Conservation (phyloP, 495 filamentous ascomycete species). For the Penicillium dipodomyicola region DNA sequence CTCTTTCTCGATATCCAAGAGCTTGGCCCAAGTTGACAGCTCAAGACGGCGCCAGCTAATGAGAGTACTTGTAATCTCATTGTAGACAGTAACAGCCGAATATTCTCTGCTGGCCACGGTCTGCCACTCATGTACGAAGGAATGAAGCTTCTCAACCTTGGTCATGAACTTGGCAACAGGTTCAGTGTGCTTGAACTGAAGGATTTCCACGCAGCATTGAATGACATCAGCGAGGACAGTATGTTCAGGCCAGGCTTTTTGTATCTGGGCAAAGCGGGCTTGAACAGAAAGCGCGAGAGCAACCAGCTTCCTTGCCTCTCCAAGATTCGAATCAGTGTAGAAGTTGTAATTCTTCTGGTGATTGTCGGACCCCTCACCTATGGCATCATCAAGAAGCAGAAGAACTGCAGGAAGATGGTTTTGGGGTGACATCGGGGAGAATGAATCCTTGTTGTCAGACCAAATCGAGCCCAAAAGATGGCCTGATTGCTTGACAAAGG, state of each 20-base stretch:
- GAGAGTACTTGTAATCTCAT: conserved; percentile 70
- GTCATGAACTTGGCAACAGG: conserved; percentile 82
- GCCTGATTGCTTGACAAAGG: conserved; percentile 42
- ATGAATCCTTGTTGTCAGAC: conserved; percentile 31
- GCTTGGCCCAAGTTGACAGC: conserved; percentile 81
- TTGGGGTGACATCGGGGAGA: conserved; percentile 42
- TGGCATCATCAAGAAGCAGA: conserved; percentile 58
- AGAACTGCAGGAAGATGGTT: conserved; percentile 63
- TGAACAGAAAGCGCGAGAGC: conserved; percentile 62
- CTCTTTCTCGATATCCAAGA: conserved; percentile 82
- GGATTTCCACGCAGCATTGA: conserved; percentile 64
- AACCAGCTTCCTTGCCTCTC: conserved; percentile 69
- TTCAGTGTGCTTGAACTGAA: conserved; percentile 74
- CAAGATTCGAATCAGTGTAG: conserved; percentile 75
- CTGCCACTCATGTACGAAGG: conserved; percentile 87
- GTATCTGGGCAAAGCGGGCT: conserved; percentile 66
- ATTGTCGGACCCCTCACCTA: conserved; percentile 40
- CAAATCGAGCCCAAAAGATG: conserved; percentile 40
- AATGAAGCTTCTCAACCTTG: conserved; percentile 79
- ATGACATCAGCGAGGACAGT: conserved; percentile 75
- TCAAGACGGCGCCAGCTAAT: conserved; percentile 89
- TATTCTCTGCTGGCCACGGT: conserved; percentile 78
- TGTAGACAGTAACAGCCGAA: conserved; percentile 64
- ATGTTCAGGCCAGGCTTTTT: conserved; percentile 68
- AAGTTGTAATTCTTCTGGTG: conserved; percentile 68